Evolutionary conservation across 2,329 filamentous ascomycete genomes (phyloP).

Genomic region (Triangularia verruculosa): DNA sequence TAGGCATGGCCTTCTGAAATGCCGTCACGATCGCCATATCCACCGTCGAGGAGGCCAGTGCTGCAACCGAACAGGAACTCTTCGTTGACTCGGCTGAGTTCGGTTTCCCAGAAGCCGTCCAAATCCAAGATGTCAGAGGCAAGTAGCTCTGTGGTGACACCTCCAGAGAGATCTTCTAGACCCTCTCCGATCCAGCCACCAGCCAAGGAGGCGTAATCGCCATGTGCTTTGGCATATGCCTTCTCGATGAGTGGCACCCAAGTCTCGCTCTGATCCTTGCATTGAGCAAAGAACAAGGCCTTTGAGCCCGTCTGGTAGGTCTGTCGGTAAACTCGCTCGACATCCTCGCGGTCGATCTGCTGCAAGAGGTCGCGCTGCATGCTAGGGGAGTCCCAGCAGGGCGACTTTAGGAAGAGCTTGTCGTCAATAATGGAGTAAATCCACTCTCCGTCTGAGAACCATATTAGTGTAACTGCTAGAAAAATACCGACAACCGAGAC

Average conservation of each 20-base stretch:
- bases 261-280: constrained; percentile 70
- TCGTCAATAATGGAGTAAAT: constrained; percentile 89
- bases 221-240: constrained; percentile 77
- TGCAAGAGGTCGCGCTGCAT: constrained; percentile 72
- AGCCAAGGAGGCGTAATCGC: constrained; percentile 72
- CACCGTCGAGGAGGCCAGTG: constrained; percentile 47
- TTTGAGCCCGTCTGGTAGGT: constrained; percentile 72
- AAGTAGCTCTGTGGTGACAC: constrained; percentile 64
- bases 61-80: constrained; percentile 69
- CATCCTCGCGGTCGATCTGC: constrained; percentile 70
- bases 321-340: constrained; percentile 60
- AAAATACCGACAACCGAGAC: background rate
- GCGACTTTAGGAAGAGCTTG: constrained; percentile 79
- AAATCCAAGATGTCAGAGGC: constrained; percentile 70
- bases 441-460: constrained; percentile 71
- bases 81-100: constrained; percentile 73
- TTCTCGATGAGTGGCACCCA: constrained; percentile 80
- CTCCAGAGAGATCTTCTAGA: constrained; percentile 60
- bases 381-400: constrained; percentile 76
- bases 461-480: constrained; percentile 6
- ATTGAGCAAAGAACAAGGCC: constrained; percentile 74
- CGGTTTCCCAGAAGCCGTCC: constrained; percentile 74
- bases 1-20: constrained; percentile 60
- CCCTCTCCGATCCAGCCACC: constrained; percentile 65
- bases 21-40: constrained; percentile 50